Base-by-base conservation (phyloP, 371 early-diverging fungal species). In the Cokeromyces recurvatus region DNA sequence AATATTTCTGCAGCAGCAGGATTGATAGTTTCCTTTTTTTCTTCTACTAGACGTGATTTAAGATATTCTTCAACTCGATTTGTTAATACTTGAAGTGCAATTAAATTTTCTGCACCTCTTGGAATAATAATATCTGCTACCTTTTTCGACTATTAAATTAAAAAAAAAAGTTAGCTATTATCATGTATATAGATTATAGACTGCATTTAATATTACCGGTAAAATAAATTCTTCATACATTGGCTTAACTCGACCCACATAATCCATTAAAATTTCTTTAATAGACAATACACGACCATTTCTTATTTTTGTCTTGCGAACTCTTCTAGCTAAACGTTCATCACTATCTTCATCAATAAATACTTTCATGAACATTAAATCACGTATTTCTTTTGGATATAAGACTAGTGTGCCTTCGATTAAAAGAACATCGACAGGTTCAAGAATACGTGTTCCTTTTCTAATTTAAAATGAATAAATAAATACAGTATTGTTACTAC, bases 101-200 rank as follows among this genome's bases (percentile, higher is more conserved):
- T 78, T 11, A 57, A 57, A 63, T 93, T 91, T 15, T 81, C 78
- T 24, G 68, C 66, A 32, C 92, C 92, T 23, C 88, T 80, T n/a
- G 94, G 92, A 42, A 91, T 84, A 41, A 93, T 84, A 34, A 93
- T 84, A 48, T 93, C 91, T 1, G 91, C 93, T 60, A 75, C 85
- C 43, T 88, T 84, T 59, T 90, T 90, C 15, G 87, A 79, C 80
- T 86, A 66, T n/a, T n/a, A n/a, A n/a, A n/a, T n/a, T n/a, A n/a
- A n/a, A 7, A 15, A 27, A 12, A 29, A n/a, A 36, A 15, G 9
- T 21, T 20, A 35, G 29, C 36, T 3, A 32, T 1, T 7, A 10
- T 21, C 19, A 37, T 41, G 22, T 17, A 36, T 20, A 31, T 39
- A 37, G n/a, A n/a, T n/a, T n/a, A 42, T 31, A 3, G 9, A 34